Conservation (phyloP, 2,329 filamentous ascomycete species). For the Exophiala dermatitidis region DNA sequence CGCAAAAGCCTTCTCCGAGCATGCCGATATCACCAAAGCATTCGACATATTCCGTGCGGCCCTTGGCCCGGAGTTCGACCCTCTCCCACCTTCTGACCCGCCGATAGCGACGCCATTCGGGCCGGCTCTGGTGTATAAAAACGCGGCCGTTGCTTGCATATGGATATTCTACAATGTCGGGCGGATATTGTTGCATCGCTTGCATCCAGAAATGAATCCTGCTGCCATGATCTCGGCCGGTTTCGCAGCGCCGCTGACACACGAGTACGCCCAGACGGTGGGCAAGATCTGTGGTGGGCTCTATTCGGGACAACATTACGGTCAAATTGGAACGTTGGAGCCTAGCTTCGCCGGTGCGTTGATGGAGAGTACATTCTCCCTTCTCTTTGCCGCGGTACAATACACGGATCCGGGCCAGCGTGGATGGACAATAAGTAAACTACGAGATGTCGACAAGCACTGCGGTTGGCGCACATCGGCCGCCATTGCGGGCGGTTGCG, state of each 20-base stretch:
- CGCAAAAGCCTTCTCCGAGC: constrained; percentile 66
- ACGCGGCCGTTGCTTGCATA: constrained; percentile 76
- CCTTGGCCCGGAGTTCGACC: constrained; percentile 68
- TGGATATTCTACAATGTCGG: constrained; percentile 86
- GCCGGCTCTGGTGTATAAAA: constrained; percentile 69
- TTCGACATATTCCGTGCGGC: constrained; percentile 45
- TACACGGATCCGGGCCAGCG: constrained; percentile 66
- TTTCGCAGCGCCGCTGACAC: constrained; percentile 66
- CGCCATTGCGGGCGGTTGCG: constrained; percentile 75
- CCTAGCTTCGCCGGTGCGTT: constrained; percentile 73
- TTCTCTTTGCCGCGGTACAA: constrained; percentile 83
- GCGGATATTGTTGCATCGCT: constrained; percentile 70
- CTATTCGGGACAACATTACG: constrained; percentile 33
- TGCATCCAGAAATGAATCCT: constrained; percentile 85
- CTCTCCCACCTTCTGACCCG: constrained; percentile 59
- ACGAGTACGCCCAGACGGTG: constrained; percentile 62
- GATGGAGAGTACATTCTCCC: constrained; percentile 70
- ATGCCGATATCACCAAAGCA: constrained; percentile 49
- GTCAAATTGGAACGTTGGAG: constrained; percentile 49
- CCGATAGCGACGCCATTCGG: constrained; percentile 70
- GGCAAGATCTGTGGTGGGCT: constrained; percentile 73
- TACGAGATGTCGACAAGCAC: constrained; percentile 67
- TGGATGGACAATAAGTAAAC: constrained; percentile 65
- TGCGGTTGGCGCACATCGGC: constrained; percentile 83
- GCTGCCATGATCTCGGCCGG: constrained; percentile 81